phyloP scores from a whole-genome alignment of 805 yeast genomes.

The Spathaspora hagerdaliae region DNA sequence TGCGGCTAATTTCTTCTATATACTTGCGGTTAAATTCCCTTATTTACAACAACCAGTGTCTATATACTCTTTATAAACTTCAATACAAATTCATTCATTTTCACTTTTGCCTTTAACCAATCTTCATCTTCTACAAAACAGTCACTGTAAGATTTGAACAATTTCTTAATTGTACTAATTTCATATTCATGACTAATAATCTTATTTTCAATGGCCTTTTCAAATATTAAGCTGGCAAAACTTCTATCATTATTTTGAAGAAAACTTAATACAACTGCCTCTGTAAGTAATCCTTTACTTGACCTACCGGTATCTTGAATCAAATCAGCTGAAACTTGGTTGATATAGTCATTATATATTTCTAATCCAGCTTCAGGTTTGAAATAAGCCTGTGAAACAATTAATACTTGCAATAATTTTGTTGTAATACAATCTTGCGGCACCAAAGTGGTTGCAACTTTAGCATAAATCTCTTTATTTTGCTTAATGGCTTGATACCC shows the following conservation, averaged over 20 bases:
- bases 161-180: constrained; percentile 34
- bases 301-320: constrained; percentile 31
- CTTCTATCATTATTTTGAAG: constrained; percentile 47
- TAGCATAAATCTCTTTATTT: constrained; percentile 22
- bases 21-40: neutral
- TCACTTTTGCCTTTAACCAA: constrained; percentile 25
- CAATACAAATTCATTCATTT: constrained; percentile 25
- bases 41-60: no score
- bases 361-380: constrained; percentile 37
- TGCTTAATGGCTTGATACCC: constrained; percentile 37
- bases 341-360: constrained; percentile 45
- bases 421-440: constrained; percentile 23
- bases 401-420: constrained; percentile 34
- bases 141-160: constrained; percentile 51
- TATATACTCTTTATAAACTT: constrained; percentile 9
- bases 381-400: constrained; percentile 38
- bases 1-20: neutral
- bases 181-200: constrained; percentile 38
- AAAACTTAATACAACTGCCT: constrained; percentile 41
- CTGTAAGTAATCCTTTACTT: constrained; percentile 41
- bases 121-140: constrained; percentile 38
- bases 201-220: constrained; percentile 35
- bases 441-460: constrained; percentile 37
- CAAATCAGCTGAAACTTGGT: constrained; percentile 25
- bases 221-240: constrained; percentile 49